Percentiles rank a stretch among this genome's conserved stretches.
These are phyloP conservation scores for Coleophoma cylindrospora DNA, from an alignment of 2,329 filamentous ascomycete genomes.

Conservation along the genomic window DNA sequence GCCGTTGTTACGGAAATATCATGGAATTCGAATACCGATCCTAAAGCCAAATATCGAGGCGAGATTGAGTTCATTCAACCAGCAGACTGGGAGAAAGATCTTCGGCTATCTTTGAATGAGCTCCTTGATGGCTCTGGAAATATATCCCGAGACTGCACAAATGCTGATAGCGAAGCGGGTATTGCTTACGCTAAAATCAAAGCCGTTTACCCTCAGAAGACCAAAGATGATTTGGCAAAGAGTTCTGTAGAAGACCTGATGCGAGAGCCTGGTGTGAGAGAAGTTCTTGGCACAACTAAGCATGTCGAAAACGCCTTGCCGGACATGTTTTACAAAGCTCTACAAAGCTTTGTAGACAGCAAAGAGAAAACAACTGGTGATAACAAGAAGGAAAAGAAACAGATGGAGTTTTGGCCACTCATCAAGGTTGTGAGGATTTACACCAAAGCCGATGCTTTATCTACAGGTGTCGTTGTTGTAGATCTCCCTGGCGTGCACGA, in stretches of 20 bases:
- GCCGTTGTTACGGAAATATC: slow-evolving; percentile 42
- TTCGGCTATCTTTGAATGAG: slow-evolving; percentile 10
- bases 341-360: slow-evolving; percentile 19
- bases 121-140: slow-evolving; percentile 9
- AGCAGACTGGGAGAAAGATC: slow-evolving; percentile 16
- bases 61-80: slow-evolving; percentile 29
- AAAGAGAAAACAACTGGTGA: slow-evolving; percentile 24
- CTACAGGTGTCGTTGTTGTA: slow-evolving; percentile 44
- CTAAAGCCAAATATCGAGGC: slow-evolving; percentile 30
- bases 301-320: slow-evolving; percentile 9
- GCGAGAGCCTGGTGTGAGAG: slow-evolving; percentile 6
- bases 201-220: slow-evolving; percentile 38
- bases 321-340: slow-evolving; percentile 12
- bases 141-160: slow-evolving; percentile 16
- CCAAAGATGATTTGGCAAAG: slow-evolving; percentile 29
- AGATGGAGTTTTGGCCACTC: slow-evolving; percentile 34
- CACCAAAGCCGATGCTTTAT: slow-evolving; percentile 38
- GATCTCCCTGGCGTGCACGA: slow-evolving; percentile 51
- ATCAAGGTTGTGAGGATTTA: slow-evolving; percentile 35
- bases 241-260: slow-evolving; percentile 17
- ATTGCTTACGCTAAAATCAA: slow-evolving; percentile 46
- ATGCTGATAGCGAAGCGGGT: slow-evolving; percentile 27
- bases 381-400: slow-evolving; percentile 26
- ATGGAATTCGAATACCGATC: slow-evolving; percentile 33
- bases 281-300: slow-evolving; percentile 14